Conservation (phyloP, 1,284 basidiomycete species). For the Pterula multifida region DNA sequence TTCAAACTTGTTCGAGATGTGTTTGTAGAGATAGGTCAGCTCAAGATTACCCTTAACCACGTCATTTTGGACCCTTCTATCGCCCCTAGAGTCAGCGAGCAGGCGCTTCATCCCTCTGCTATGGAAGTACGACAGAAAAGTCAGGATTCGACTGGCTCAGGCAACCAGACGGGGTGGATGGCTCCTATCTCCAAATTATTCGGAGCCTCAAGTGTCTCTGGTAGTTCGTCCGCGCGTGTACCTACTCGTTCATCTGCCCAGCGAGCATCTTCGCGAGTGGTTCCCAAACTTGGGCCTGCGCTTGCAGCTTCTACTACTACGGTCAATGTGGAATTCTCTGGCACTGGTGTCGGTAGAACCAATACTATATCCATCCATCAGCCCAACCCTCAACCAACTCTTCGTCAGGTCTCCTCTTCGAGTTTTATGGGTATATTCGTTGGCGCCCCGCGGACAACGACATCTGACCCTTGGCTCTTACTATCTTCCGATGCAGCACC, state of each 20-base stretch:
- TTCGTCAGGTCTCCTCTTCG: conserved; percentile 13
- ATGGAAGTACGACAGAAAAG: conserved; percentile 26
- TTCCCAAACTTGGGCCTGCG: conserved; percentile 68
- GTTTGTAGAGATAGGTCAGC: conserved; percentile 73
- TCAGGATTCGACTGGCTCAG: conserved; percentile 13
- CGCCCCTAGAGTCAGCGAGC: conserved; percentile 62
- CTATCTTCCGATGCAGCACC: conserved; percentile 29
- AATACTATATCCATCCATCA: conserved; percentile 44
- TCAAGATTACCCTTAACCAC: conserved; percentile 81
- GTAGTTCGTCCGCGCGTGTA: neutral
- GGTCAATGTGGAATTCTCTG: conserved; percentile 89
- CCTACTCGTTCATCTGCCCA: neutral
- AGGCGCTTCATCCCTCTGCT: conserved; percentile 53
- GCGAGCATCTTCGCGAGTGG: conserved; percentile 13
- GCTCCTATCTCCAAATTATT: conserved; percentile 74
- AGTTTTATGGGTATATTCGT: conserved; percentile 74
- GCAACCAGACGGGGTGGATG: conserved; percentile 51
- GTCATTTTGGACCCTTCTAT: conserved; percentile 79
- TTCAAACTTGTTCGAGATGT: conserved; percentile 82
- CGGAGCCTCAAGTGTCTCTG: conserved; percentile 13
- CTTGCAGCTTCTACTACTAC: conserved; percentile 78
- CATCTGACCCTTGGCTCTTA: conserved; percentile 53
- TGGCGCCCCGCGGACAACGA: conserved; percentile 48
- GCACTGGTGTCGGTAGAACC: conserved; percentile 60
- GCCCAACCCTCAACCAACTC: conserved; percentile 11